Conservation (phyloP, 2,329 filamentous ascomycete genomes). For the Emergomyces pasteurianus region DNA sequence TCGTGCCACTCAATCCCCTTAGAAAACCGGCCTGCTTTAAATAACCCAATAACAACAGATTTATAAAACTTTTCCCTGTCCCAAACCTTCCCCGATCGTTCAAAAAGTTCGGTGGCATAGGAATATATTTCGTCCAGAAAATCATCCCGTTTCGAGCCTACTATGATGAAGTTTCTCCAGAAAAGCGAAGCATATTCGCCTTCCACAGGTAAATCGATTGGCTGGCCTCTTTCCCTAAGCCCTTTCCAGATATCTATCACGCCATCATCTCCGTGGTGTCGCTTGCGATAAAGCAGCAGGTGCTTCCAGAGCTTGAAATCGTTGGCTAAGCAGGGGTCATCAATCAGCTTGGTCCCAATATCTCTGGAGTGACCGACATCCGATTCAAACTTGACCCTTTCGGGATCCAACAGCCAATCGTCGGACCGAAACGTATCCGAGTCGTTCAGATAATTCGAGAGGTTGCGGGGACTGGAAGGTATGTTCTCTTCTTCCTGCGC, state of each 20-base stretch:
- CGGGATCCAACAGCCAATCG: conserved; percentile 13
- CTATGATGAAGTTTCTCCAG: conserved; percentile 30
- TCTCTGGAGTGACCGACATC: conserved; percentile 25
- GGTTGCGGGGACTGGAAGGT: neutral
- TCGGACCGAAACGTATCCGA: conserved; percentile 1
- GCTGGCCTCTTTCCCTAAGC: conserved; percentile 20
- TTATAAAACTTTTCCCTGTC: conserved; percentile 23
- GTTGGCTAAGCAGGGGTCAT: conserved; percentile 19
- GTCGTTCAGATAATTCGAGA: conserved; percentile 8
- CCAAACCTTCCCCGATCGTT: conserved; percentile 28
- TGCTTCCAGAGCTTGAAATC: conserved; percentile 36
- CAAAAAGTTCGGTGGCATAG: conserved; percentile 31
- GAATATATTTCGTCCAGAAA: conserved; percentile 22
- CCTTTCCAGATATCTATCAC: conserved; percentile 31
- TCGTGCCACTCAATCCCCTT: conserved; percentile 28
- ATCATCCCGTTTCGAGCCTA: conserved; percentile 22
- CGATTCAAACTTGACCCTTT: conserved; percentile 31
- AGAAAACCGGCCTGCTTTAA: conserved; percentile 9
- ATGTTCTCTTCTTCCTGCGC: neutral
- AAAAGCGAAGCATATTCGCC: conserved; percentile 28
- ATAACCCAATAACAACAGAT: conserved; percentile 25
- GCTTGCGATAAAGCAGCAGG: conserved; percentile 32
- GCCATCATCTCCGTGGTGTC: conserved; percentile 32
- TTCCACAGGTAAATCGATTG: conserved; percentile 23
- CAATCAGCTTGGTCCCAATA: conserved; percentile 28